Evolutionary conservation across 1,284 basidiomycete genomes (phyloP).

Genomic region (Heliocybe sulcata): DNA sequence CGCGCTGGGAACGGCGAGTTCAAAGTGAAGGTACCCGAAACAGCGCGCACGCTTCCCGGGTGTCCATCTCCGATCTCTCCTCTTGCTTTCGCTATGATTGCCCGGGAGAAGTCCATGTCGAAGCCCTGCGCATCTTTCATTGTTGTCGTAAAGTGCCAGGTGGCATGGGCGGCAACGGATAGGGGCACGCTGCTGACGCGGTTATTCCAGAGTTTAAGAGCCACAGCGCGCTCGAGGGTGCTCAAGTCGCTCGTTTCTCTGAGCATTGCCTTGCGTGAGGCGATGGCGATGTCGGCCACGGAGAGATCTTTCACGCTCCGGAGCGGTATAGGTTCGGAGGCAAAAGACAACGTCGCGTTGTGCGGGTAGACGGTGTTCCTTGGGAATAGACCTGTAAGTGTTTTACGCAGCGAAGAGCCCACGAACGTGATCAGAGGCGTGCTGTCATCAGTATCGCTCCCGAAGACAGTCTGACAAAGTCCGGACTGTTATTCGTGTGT

Average conservation of each 20-base stretch:
- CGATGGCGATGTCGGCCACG: background rate
- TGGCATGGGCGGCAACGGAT: background rate
- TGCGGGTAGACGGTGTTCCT: background rate
- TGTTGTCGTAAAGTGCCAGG: background rate
- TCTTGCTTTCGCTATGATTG: background rate
- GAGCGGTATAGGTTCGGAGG: constrained; percentile 12
- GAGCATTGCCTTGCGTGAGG: background rate
- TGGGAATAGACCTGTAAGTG: background rate
- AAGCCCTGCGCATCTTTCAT: background rate
- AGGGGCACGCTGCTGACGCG: background rate
- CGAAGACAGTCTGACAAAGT: background rate
- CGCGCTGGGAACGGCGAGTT: background rate
- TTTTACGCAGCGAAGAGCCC: background rate
- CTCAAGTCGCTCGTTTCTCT: background rate
- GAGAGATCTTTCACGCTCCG: constrained; percentile 3
- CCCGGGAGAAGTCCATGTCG: background rate
- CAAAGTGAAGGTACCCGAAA: background rate
- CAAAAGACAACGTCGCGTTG: constrained; percentile 10
- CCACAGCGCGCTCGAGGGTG: background rate
- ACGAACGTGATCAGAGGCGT: background rate
- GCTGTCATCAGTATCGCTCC: background rate
- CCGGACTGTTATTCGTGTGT: background rate
- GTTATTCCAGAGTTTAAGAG: background rate
- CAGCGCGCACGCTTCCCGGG: background rate
- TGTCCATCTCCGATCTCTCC: background rate